Evolutionary conservation across 257 asterid genomes (phyloP).

Genomic region (Salvia splendens): DNA sequence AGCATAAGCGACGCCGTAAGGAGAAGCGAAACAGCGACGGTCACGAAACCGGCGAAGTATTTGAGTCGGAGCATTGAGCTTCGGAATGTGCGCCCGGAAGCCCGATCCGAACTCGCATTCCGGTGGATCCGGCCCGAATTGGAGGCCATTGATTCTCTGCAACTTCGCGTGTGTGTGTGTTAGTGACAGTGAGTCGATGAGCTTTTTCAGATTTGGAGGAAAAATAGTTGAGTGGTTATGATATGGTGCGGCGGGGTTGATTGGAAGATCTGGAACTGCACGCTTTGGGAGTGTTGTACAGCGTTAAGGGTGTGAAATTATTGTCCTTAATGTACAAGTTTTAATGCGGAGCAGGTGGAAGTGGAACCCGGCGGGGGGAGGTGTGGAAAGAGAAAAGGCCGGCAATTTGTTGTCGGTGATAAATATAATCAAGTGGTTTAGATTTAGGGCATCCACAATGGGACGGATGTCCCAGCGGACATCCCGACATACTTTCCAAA

Average conservation of each 20-base stretch:
- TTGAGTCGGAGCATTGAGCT: slow-evolving; percentile 26
- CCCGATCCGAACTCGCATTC: slow-evolving; percentile 39
- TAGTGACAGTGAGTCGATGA: slow-evolving; percentile 32
- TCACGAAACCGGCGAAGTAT: slow-evolving; percentile 44
- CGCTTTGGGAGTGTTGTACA: slow-evolving; percentile 35
- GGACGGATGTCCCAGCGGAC: no score
- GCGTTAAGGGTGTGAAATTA: background rate
- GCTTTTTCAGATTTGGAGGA: slow-evolving; percentile 29
- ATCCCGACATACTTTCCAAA: no score
- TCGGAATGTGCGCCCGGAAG: slow-evolving; percentile 25
- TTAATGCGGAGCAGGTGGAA: background rate
- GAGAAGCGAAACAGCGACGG: slow-evolving; percentile 46
- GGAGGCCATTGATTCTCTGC: slow-evolving; percentile 40
- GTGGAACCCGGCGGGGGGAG: slow-evolving; percentile 24
- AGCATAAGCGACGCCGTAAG: slow-evolving; percentile 42
- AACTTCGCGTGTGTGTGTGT: slow-evolving; percentile 26
- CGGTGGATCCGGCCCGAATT: slow-evolving; percentile 37
- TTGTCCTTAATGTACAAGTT: slow-evolving; percentile 29
- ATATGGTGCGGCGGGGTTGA: slow-evolving; percentile 4
- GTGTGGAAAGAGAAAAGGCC: background rate
- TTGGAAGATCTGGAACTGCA: background rate
- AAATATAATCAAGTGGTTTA: background rate
- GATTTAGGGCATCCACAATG: no score
- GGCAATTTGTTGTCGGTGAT: slow-evolving; percentile 27
- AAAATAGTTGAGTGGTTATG: background rate